Evolutionary conservation across 164 flowering plant genomes (phyloP).

Genomic region (Vitis amurensis): DNA sequence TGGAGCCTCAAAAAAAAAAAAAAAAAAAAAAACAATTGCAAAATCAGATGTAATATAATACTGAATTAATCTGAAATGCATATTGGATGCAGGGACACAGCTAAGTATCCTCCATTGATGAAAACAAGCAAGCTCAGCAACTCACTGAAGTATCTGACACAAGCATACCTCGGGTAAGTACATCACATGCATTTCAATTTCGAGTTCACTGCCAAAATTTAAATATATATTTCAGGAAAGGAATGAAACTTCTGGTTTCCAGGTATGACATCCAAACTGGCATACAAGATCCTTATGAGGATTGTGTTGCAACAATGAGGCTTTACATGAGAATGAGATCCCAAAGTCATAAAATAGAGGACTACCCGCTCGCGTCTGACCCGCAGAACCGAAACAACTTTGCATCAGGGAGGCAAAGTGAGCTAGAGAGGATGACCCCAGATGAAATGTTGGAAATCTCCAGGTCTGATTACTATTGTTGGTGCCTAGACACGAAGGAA

Average conservation of each 20-base stretch:
- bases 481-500: conserved; percentile 75
- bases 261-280: conserved; percentile 87
- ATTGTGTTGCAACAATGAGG: conserved; percentile 84
- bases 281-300: conserved; percentile 87
- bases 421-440: conserved; percentile 79
- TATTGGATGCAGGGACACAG: conserved; percentile 59
- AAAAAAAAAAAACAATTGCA: not conserved
- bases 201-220: too few relatives aligned
- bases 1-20: not conserved
- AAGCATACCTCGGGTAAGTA: conserved; percentile 77
- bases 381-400: conserved; percentile 64
- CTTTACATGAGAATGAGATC: conserved; percentile 78
- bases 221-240: not conserved
- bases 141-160: conserved; percentile 83
- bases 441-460: conserved; percentile 71
- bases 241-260: not conserved
- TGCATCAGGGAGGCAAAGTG: conserved; percentile 65
- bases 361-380: conserved; percentile 55
- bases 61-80: not conserved
- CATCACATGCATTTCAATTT: not conserved
- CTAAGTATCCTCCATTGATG: conserved; percentile 91
- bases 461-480: conserved; percentile 80
- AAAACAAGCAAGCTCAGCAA: conserved; percentile 96
- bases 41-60: too few relatives aligned
- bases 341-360: conserved; percentile 55